phyloP scores from a whole-genome alignment of 176 grass and related monocot genomes.

The Puccinellia tenuiflora region DNA sequence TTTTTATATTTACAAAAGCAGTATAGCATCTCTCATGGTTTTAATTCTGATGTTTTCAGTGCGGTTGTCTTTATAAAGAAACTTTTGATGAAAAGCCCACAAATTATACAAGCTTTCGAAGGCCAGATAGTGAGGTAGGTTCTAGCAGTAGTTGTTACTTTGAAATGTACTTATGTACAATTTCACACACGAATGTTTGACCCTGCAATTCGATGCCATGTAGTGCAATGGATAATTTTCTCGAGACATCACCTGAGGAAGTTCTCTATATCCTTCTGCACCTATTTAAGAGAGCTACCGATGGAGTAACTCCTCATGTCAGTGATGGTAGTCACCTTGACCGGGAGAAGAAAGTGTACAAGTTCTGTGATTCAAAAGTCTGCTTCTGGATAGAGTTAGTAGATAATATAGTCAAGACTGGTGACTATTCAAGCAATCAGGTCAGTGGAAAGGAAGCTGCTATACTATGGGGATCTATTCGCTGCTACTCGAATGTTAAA shows the following conservation, averaged over 20 bases:
- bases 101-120: constrained; percentile 52
- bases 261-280: constrained; percentile 59
- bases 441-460: constrained; percentile 54
- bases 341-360: constrained; percentile 38
- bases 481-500: constrained; percentile 57
- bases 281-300: constrained; percentile 49
- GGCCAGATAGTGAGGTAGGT: constrained; percentile 69
- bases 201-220: constrained; percentile 16
- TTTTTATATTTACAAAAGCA: not conserved
- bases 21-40: not conserved
- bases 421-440: constrained; percentile 30
- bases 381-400: constrained; percentile 47
- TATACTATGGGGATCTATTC: constrained; percentile 73
- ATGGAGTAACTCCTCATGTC: constrained; percentile 33
- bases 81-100: constrained; percentile 44
- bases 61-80: constrained; percentile 51
- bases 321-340: constrained; percentile 38
- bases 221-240: constrained; percentile 64
- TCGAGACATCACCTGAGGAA: constrained; percentile 64
- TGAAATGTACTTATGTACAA: not conserved
- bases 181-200: not conserved
- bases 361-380: constrained; percentile 55
- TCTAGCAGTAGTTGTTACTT: constrained; percentile 6
- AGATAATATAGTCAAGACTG: constrained; percentile 20
- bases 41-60: constrained; percentile 25